These are phyloP conservation scores for Diaporthe vexans DNA, from an alignment of 2,329 filamentous ascomycete species.

Conservation along the genomic window DNA sequence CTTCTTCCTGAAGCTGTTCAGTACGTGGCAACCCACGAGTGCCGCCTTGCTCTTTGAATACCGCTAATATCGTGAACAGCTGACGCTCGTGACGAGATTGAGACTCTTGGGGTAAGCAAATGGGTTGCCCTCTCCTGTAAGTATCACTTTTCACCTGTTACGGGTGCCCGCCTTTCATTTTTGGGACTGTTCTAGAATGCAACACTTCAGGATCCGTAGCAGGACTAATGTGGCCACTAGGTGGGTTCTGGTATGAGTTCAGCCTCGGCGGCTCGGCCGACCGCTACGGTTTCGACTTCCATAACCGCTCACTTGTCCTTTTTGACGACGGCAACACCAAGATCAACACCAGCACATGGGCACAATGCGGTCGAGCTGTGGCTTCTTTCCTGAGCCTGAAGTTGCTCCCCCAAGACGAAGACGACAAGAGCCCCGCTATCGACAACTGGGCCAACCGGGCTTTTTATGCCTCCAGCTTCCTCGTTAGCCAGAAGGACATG, in stretches of 20 bases:
- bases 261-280: constrained; percentile 53
- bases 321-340: constrained; percentile 70
- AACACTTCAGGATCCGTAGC: too few relatives aligned
- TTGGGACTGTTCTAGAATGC: too few relatives aligned
- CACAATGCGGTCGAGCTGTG: constrained; percentile 61
- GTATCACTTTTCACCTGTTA: too few relatives aligned
- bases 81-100: constrained; percentile 53
- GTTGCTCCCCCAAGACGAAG: constrained; percentile 45
- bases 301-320: constrained; percentile 47
- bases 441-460: constrained; percentile 55
- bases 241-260: constrained; percentile 67
- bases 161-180: too few relatives aligned
- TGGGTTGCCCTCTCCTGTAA: constrained; percentile 53
- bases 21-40: constrained; percentile 42
- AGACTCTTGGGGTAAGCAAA: constrained; percentile 50
- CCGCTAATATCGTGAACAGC: background rate
- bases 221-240: too few relatives aligned
- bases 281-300: constrained; percentile 49
- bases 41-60: background rate
- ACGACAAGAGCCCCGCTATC: constrained; percentile 39
- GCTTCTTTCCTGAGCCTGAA: constrained; percentile 61
- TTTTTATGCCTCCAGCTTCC: constrained; percentile 69
- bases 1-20: constrained; percentile 15
- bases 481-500: constrained; percentile 74
- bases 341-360: constrained; percentile 72